Conservation (phyloP, 192 early-diverging fungal genomes). For the Neocallimastix lanati region DNA sequence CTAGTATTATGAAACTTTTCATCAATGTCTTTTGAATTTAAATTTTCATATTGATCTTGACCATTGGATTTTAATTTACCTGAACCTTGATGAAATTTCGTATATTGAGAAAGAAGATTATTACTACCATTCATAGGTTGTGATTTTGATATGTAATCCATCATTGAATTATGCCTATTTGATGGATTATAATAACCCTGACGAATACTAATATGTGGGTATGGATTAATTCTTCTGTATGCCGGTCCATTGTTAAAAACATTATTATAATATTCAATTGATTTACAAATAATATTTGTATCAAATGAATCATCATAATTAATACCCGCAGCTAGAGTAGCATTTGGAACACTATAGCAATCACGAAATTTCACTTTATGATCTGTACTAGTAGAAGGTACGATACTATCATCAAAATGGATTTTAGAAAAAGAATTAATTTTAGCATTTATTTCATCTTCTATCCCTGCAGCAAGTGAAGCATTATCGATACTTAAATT, state of each 20-base stretch:
- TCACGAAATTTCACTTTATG: not conserved
- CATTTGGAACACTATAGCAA: not conserved
- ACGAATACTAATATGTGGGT: not conserved
- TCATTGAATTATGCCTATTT: not conserved
- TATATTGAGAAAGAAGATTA: not conserved
- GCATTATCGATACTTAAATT: too few species aligned
- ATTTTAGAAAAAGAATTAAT: too few species aligned
- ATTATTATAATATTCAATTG: not conserved
- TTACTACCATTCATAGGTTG: not conserved
- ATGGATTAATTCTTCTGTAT: not conserved
- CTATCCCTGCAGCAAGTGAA: too few species aligned
- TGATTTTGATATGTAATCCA: not conserved
- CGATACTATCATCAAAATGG: too few species aligned
- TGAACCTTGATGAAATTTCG: not conserved
- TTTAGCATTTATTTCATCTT: too few species aligned
- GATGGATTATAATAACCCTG: too few species aligned
- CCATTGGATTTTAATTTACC: not conserved
- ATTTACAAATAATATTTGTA: not conserved
- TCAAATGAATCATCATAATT: not conserved
- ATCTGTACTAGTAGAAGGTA: too few species aligned
- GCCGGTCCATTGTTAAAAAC: not conserved
- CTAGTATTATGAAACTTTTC: too few species aligned
- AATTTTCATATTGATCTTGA: too few species aligned
- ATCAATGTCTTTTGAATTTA: not conserved
- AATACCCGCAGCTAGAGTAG: not conserved